These are phyloP conservation scores for Termitomyces sp. DNA, from an alignment of 768 basidiomycete genomes.

Conservation along the genomic window DNA sequence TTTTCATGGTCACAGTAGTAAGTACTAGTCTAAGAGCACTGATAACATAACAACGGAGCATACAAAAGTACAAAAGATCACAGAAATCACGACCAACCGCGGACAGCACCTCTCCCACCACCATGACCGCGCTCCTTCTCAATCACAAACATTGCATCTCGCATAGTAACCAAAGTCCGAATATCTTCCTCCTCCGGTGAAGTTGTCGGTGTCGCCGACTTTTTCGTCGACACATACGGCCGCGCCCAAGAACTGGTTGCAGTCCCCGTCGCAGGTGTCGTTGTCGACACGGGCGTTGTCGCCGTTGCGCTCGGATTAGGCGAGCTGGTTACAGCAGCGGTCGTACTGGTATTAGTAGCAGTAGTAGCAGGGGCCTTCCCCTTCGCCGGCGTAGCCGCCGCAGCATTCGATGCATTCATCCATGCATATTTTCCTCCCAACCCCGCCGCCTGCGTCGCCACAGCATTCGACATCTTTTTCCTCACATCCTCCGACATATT, in stretches of 20 bases:
- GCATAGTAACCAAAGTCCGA: constrained; percentile 59
- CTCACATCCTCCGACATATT: constrained; percentile 91
- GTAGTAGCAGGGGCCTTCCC: constrained; percentile 22
- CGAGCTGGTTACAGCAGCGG: constrained; percentile 15
- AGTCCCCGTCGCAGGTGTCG: constrained; percentile 21
- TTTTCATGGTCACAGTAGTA: too few species aligned
- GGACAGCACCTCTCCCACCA: constrained; percentile 72
- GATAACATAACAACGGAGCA: background rate
- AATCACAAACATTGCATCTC: constrained; percentile 84
- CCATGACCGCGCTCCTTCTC: constrained; percentile 83
- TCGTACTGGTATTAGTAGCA: constrained; percentile 3
- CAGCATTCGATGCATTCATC: constrained; percentile 71
- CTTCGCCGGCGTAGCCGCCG: constrained; percentile 34
- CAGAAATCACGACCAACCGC: constrained; percentile 47
- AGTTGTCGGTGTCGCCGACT: constrained; percentile 25
- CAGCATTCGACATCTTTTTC: constrained; percentile 90
- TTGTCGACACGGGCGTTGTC: constrained; percentile 14
- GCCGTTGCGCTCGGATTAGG: background rate
- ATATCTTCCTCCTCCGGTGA: constrained; percentile 52
- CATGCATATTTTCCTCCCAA: constrained; percentile 80
- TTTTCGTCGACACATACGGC: constrained; percentile 60
- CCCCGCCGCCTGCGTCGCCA: constrained; percentile 87
- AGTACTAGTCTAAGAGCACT: too few species aligned
- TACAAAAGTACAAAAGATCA: background rate
- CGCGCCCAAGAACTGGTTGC: constrained; percentile 51